phyloP scores from a whole-genome alignment of 805 yeast genomes.

The Yamadazyma paraphyllophila region DNA sequence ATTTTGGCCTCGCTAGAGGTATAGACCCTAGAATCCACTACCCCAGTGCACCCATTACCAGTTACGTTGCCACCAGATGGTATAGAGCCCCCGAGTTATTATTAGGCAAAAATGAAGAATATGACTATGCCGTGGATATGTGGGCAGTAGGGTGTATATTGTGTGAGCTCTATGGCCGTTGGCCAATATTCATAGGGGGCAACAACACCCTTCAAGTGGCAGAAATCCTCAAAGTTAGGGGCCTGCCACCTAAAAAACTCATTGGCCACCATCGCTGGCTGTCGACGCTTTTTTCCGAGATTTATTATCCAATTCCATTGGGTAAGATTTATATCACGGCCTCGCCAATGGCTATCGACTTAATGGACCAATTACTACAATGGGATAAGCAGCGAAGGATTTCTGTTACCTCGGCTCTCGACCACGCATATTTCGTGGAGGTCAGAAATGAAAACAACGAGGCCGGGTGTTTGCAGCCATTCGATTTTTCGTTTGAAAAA shows the following conservation, averaged over 20 bases:
- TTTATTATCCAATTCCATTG: constrained; percentile 47
- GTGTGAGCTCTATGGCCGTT: constrained; percentile 78
- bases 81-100: constrained; percentile 92
- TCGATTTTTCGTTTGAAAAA: constrained; percentile 69
- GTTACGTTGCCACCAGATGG: constrained; percentile 94
- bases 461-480: constrained; percentile 46
- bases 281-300: constrained; percentile 33
- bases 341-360: constrained; percentile 44
- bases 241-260: constrained; percentile 58
- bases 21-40: constrained; percentile 30
- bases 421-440: constrained; percentile 51
- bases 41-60: constrained; percentile 48
- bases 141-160: constrained; percentile 95
- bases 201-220: constrained; percentile 68
- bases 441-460: constrained; percentile 60
- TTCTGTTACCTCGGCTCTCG: constrained; percentile 54
- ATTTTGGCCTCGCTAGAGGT: constrained; percentile 90
- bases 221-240: constrained; percentile 67
- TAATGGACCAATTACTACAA: constrained; percentile 53
- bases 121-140: constrained; percentile 72
- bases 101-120: constrained; percentile 38
- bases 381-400: constrained; percentile 64
- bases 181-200: constrained; percentile 76
- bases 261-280: constrained; percentile 33
- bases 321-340: constrained; percentile 61